Percentiles rank a stretch among this genome's conserved stretches.
Conservation (phyloP, 495 filamentous ascomycete species). For the Daldinia grandis region DNA sequence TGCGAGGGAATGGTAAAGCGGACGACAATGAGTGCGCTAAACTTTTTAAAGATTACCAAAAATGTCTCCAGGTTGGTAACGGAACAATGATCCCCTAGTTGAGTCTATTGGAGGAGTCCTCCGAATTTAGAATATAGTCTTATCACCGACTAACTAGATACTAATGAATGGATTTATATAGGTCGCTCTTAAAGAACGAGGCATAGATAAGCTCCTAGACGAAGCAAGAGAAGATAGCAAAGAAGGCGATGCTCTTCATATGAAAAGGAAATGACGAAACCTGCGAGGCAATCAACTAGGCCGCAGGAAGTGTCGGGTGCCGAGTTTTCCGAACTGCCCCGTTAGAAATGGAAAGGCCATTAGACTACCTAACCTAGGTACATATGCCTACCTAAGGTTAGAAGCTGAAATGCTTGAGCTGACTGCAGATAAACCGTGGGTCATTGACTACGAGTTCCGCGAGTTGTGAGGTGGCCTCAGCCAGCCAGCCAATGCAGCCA, state of each 20-base stretch:
- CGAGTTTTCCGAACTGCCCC: conserved; percentile 27
- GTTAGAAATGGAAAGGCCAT: conserved; percentile 1
- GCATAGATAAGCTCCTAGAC: conserved; percentile 86
- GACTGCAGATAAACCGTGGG: conserved; percentile 4
- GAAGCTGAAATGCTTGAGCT: conserved; percentile 11
- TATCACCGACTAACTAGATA: background rate
- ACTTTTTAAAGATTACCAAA: conserved; percentile 85
- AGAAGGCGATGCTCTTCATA: conserved; percentile 78
- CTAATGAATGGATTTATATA: conserved; percentile 44
- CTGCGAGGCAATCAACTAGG: background rate
- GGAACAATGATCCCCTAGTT: background rate
- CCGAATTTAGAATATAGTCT: conserved; percentile 14
- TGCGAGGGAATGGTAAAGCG: conserved; percentile 74
- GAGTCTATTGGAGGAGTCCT: background rate
- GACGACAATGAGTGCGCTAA: conserved; percentile 81
- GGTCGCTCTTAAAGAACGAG: conserved; percentile 82
- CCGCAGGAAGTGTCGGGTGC: conserved; percentile 26
- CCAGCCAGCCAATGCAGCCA: conserved; percentile 9
- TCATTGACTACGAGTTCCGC: background rate
- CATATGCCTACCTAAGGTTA: conserved; percentile 4
- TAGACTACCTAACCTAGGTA: background rate
- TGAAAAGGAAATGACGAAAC: conserved; percentile 62
- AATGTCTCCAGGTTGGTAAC: conserved; percentile 74
- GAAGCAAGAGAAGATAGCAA: conserved; percentile 83
- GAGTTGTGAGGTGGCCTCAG: background rate